Evolutionary conservation across 768 basidiomycete species (phyloP).

Genomic region (Tylopilus subfusipes): DNA sequence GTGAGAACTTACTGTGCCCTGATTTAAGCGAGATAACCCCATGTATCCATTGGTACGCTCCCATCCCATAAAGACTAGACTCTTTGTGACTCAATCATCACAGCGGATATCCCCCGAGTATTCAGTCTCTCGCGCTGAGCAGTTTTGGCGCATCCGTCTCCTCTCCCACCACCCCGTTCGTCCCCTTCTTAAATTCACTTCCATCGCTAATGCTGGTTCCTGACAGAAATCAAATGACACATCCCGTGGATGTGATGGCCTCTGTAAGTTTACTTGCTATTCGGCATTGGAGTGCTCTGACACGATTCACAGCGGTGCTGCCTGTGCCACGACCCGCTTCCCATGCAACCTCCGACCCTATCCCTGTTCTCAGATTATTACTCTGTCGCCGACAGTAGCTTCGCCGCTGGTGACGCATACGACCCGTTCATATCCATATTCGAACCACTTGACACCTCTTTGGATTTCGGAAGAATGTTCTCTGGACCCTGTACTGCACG

Average conservation of each 20-base stretch:
- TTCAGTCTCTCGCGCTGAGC: neutral
- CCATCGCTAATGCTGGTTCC: neutral
- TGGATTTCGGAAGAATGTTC: neutral
- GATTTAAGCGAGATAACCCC: neutral
- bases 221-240: neutral
- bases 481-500: neutral
- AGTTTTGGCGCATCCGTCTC: neutral
- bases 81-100: slow-evolving; percentile 7
- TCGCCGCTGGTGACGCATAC: neutral
- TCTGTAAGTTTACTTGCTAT: slow-evolving; percentile 8
- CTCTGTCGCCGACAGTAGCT: neutral
- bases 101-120: neutral
- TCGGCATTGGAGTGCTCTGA: neutral
- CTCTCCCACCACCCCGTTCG: slow-evolving; percentile 1
- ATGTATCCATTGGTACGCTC: slow-evolving; percentile 11
- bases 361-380: neutral
- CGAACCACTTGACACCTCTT: neutral
- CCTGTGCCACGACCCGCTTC: neutral
- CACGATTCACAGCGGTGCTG: slow-evolving; percentile 10
- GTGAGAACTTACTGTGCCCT: slow-evolving; percentile 14
- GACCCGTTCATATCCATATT: neutral
- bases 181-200: neutral
- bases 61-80: slow-evolving; percentile 12
- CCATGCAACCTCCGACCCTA: neutral
- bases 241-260: neutral